These are phyloP conservation scores for Amyloporia xantha DNA, from an alignment of 768 basidiomycete genomes.

Conservation along the genomic window DNA sequence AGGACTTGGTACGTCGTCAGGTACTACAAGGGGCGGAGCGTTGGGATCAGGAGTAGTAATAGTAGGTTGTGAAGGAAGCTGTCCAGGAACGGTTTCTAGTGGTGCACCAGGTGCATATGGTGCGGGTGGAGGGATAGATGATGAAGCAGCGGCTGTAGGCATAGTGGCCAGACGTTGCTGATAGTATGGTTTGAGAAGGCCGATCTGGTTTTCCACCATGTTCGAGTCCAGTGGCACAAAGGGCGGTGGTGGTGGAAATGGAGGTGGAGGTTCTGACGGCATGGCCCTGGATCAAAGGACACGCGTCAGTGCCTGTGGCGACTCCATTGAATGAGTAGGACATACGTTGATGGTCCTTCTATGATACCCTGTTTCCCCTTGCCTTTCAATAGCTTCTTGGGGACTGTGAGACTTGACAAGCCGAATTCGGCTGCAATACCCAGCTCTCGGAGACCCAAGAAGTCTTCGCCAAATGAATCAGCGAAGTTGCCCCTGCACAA, in stretches of 20 bases:
- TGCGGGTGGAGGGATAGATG: constrained; percentile 15
- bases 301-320: too few species aligned
- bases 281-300: constrained; percentile 38
- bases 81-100: constrained; percentile 11
- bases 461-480: constrained; percentile 85
- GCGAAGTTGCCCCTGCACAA: constrained; percentile 72
- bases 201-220: constrained; percentile 75
- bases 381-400: constrained; percentile 67
- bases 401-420: constrained; percentile 69
- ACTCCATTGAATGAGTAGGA: too few species aligned
- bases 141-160: constrained; percentile 21
- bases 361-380: constrained; percentile 41
- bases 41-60: constrained; percentile 16
- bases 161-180: constrained; percentile 45
- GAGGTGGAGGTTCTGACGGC: constrained; percentile 69
- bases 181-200: constrained; percentile 75
- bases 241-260: constrained; percentile 79
- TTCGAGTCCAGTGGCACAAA: constrained; percentile 65
- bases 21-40: constrained; percentile 33
- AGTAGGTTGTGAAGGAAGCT: constrained; percentile 13
- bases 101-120: constrained; percentile 6
- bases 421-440: constrained; percentile 87
- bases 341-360: constrained; percentile 41
- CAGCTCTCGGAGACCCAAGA: constrained; percentile 80
- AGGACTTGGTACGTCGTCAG: constrained; percentile 57